These are phyloP conservation scores for Picea sitchensis DNA, from an alignment of 75 land plant species.

Conservation along the genomic window DNA sequence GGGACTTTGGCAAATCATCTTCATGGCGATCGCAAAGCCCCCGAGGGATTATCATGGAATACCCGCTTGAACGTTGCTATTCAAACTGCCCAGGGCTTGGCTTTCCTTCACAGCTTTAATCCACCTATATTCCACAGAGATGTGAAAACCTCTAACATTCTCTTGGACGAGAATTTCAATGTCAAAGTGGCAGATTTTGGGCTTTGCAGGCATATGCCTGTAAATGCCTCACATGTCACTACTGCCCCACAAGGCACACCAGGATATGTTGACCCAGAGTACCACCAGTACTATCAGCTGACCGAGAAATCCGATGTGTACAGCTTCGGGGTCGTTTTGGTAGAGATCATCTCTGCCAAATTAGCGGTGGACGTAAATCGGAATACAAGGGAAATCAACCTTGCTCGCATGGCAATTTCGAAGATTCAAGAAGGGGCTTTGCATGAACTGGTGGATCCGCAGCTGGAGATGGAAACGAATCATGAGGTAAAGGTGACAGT, in stretches of 20 bases:
- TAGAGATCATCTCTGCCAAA: constrained; percentile 56
- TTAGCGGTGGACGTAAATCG: constrained; percentile 48
- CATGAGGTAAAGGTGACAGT: constrained; percentile 4
- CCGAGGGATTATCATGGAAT: constrained; percentile 25
- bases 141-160: constrained; percentile 50
- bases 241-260: constrained; percentile 51
- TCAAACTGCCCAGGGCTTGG: constrained; percentile 54
- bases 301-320: constrained; percentile 77
- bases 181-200: constrained; percentile 65
- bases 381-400: constrained; percentile 46
- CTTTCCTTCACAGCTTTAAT: constrained; percentile 42
- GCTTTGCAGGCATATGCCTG: constrained; percentile 37
- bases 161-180: constrained; percentile 38
- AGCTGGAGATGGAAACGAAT: constrained; percentile 14
- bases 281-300: constrained; percentile 59
- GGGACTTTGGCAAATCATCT: constrained; percentile 64
- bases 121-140: constrained; percentile 50
- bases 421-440: constrained; percentile 36
- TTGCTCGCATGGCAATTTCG: constrained; percentile 54
- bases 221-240: constrained; percentile 47
- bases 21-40: constrained; percentile 22
- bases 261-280: constrained; percentile 65
- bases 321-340: constrained; percentile 58
- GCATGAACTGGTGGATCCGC: constrained; percentile 39
- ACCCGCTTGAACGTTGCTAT: constrained; percentile 34